A percentile compares a stretch with the other conserved stretches of the same genome.
phyloP scores from a whole-genome alignment of 2,329 filamentous ascomycete species.

The Microcyclospora pomicola region DNA sequence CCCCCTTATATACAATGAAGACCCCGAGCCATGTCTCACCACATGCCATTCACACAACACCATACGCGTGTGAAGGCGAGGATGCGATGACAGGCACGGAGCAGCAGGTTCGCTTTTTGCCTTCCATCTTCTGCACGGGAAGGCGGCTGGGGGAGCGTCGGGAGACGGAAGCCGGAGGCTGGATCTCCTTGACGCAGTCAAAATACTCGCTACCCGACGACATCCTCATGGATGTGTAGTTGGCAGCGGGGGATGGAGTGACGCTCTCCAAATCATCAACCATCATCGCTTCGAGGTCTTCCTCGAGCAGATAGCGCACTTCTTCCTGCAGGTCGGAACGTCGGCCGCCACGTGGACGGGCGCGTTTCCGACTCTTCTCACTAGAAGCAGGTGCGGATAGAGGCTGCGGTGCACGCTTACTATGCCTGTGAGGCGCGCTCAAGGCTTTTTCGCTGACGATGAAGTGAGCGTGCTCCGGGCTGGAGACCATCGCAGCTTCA shows the following conservation, averaged over 20 bases:
- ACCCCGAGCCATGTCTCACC: too few species aligned
- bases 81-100: constrained; percentile 13
- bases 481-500: constrained; percentile 16
- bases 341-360: constrained; percentile 17
- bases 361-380: constrained; percentile 19
- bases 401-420: constrained; percentile 13
- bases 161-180: constrained; percentile 12
- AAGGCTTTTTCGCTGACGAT: constrained; percentile 19
- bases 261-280: constrained; percentile 13
- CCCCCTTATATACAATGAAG: too few species aligned
- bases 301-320: constrained; percentile 20
- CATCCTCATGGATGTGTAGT: constrained; percentile 15
- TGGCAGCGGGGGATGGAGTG: constrained; percentile 15
- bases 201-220: constrained; percentile 3
- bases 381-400: constrained; percentile 2
- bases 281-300: constrained; percentile 14
- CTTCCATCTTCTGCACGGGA: constrained; percentile 19
- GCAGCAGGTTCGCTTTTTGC: constrained; percentile 22
- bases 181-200: constrained; percentile 10
- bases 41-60: constrained; percentile 1
- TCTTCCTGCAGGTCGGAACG: constrained; percentile 23
- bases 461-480: constrained; percentile 19
- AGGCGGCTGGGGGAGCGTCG: constrained; percentile 11
- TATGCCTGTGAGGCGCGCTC: constrained; percentile 20
- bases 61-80: constrained; percentile 13